Conservation (phyloP, 1,284 basidiomycete species). For the Cutaneotrichosporon mucoides region DNA sequence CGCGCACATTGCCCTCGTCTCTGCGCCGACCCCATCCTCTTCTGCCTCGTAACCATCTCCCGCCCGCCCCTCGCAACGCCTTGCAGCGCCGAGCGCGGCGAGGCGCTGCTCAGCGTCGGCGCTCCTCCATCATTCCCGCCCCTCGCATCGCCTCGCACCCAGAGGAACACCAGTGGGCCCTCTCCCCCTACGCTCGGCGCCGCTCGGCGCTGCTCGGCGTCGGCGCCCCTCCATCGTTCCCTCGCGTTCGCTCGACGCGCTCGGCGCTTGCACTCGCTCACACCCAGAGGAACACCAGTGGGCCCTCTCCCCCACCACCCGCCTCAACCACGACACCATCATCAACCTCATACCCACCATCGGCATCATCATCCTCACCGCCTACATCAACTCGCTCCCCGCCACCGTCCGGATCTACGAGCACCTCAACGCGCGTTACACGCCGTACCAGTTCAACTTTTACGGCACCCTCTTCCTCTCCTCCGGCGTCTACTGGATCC, state of each 20-base stretch:
- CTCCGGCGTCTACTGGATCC: constrained; percentile 11
- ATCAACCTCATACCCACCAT: constrained; percentile 7
- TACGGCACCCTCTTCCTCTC: constrained; percentile 11
- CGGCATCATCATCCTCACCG: constrained; percentile 9
- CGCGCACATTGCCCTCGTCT: no score
- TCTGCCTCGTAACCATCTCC: no score
- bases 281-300: constrained; percentile 18
- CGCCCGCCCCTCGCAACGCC: no score
- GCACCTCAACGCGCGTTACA: constrained; percentile 15
- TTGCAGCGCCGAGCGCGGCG: no score
- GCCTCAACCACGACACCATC: constrained; percentile 10
- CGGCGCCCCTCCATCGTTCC: no score
- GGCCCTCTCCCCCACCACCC: constrained; percentile 8
- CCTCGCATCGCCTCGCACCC: background rate
- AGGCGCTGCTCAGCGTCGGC: no score
- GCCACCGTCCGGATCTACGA: constrained; percentile 4
- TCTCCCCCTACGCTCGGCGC: background rate
- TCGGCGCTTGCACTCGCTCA: background rate
- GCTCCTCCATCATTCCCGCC: no score
- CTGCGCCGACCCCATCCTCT: no score
- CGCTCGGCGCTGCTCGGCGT: no score
- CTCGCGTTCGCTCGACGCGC: no score
- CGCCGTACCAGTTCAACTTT: constrained; percentile 13
- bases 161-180: constrained; percentile 19
- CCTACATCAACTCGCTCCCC: constrained; percentile 2